phyloP scores from a whole-genome alignment of 768 basidiomycete species.

The Hypholoma fasciculare region DNA sequence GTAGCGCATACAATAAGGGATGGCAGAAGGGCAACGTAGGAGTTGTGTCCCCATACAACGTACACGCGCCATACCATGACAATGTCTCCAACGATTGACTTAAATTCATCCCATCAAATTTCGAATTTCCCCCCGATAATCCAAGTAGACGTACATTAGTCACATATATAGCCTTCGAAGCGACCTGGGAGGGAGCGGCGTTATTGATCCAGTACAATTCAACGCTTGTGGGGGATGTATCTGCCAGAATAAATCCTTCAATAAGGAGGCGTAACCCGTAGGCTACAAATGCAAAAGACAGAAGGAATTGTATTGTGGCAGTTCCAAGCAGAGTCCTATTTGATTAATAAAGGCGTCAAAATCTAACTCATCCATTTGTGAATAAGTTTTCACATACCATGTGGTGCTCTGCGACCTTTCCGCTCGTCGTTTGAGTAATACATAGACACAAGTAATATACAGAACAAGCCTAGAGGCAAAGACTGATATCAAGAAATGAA shows the following conservation, averaged over 20 bases:
- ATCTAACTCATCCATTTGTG: not conserved
- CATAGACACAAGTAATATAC: constrained; percentile 13
- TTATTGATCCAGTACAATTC: constrained; percentile 2
- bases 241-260: constrained; percentile 11
- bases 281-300: constrained; percentile 13
- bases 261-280: constrained; percentile 6
- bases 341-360: not conserved
- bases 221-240: not conserved
- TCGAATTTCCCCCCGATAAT: not conserved
- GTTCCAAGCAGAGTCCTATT: constrained; percentile 13
- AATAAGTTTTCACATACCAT: constrained; percentile 10
- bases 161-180: constrained; percentile 1
- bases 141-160: not conserved
- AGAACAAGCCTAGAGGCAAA: constrained; percentile 6
- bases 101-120: not conserved
- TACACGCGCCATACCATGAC: constrained; percentile 22
- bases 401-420: not conserved
- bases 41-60: constrained; percentile 17
- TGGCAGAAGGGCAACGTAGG: constrained; percentile 6
- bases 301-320: constrained; percentile 13
- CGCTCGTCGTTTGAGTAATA: constrained; percentile 7
- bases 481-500: not conserved
- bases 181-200: not conserved
- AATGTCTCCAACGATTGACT: constrained; percentile 17
- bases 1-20: not conserved